Base-by-base conservation (phyloP, 75 land plant genomes). In the Picea sitchensis region DNA sequence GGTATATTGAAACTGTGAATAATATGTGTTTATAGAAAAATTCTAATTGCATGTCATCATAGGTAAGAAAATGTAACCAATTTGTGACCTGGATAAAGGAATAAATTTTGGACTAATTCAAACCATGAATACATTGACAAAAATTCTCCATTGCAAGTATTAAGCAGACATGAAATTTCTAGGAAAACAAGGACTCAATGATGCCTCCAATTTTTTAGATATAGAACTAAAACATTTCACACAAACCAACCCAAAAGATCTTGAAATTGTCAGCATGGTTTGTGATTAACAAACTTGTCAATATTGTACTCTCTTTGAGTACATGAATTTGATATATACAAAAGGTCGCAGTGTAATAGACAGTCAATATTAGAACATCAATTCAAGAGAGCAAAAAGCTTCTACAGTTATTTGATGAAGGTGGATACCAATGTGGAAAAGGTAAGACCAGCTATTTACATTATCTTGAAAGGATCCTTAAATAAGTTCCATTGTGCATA, bases 241-340 rank as follows among this genome's bases (percentile, higher is more conserved):
- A 32, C 6, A 65, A 17, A 32, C 17, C 31, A 65, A 32, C 3
- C 5, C 51, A 65, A 32, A 65, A 31, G 2, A 15, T 14, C 69
- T 32, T 32, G 14, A 17, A 5, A 15, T 18, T 65, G 14, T 14
- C 15, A 0, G 38, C 5, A 14, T 65, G 41, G 65, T 26, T 26
- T 64, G 34, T 13, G 15, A 31, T 65, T 65, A 32, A 3, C 34
- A 65, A 65, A 31, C 7, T 3, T 65, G 30, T 14, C 71, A 67
- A 34, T 65, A 20, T 3, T 61, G 26, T 15, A 67, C 1, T 34
- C 41, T 17, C 71, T 67, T 4, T 65, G 7, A 67, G 5, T 67
- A 67, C 41, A 34, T 32, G 41, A 67, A 32, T 38, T 67, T 67
- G 71, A 61, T 67, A 67, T 67, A 67, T 14, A 30, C 36, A 67